Conservation (phyloP, 2,329 filamentous ascomycete species). For the Pseudocercospora macadamiae region DNA sequence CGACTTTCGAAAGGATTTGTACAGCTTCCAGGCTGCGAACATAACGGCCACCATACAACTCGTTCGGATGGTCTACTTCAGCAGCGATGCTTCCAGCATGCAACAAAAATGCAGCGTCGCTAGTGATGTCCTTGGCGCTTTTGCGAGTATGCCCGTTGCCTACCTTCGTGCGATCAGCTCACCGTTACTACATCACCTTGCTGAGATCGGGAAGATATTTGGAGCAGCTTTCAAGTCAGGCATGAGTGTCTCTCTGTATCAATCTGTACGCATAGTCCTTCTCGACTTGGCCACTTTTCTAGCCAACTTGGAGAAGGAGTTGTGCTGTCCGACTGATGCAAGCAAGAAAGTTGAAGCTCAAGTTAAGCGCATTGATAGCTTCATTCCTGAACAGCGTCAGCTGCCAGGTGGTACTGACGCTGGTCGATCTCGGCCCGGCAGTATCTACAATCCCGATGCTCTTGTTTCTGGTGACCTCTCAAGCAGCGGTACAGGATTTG, state of each 20-base stretch:
- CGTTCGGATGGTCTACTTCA: constrained; percentile 49
- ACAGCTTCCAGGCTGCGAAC: constrained; percentile 51
- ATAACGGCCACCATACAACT: constrained; percentile 50
- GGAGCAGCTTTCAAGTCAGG: constrained; percentile 23
- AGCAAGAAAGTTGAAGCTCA: constrained; percentile 12
- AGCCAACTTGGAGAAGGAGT: constrained; percentile 3
- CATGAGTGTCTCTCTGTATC: constrained; percentile 11
- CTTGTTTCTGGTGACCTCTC: background rate
- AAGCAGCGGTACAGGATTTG: background rate
- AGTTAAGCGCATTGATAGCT: constrained; percentile 8
- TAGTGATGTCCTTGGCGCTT: constrained; percentile 47
- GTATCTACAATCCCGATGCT: background rate
- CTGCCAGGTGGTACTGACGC: background rate
- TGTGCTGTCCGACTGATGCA: constrained; percentile 10
- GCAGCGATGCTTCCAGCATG: constrained; percentile 45
- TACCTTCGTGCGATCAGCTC: constrained; percentile 52
- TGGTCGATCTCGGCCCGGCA: background rate
- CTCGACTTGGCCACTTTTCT: constrained; percentile 8
- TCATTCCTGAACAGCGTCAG: constrained; percentile 10
- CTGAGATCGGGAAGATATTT: constrained; percentile 51
- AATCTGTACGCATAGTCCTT: constrained; percentile 8
- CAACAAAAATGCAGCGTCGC: constrained; percentile 49
- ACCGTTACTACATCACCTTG: constrained; percentile 51
- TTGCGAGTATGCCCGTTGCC: constrained; percentile 46
- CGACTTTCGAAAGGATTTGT: constrained; percentile 36